These are phyloP conservation scores for Chlamydomonas incerta DNA, from an alignment of 139 green algal genomes.

Conservation along the genomic window DNA sequence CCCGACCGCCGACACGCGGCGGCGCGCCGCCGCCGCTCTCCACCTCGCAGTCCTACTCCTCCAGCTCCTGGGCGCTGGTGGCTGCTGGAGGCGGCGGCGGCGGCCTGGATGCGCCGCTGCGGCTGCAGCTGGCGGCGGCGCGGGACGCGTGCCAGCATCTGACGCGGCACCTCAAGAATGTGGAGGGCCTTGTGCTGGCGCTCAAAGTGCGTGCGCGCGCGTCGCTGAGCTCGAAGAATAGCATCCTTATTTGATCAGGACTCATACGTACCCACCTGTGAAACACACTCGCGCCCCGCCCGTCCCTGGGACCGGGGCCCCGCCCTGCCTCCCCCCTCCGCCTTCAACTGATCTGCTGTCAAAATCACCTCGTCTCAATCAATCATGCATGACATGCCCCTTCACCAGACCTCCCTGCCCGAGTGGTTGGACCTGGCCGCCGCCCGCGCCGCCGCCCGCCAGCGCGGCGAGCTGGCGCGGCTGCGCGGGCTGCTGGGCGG, in stretches of 20 bases:
- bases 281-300: no score
- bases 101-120: background rate
- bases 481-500: slow-evolving; percentile 28
- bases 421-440: slow-evolving; percentile 35
- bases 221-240: no score
- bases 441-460: slow-evolving; percentile 7
- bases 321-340: no score
- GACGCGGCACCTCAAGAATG: slow-evolving; percentile 37
- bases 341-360: no score
- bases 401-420: slow-evolving; percentile 18
- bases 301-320: no score
- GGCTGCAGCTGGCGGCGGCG: background rate
- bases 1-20: no score
- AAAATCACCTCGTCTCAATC: no score
- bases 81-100: background rate
- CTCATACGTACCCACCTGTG: no score
- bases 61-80: background rate
- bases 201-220: slow-evolving; percentile 4
- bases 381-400: no score
- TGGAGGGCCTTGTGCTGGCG: slow-evolving; percentile 29
- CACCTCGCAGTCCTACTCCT: background rate
- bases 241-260: no score
- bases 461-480: slow-evolving; percentile 9
- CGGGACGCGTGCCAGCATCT: slow-evolving; percentile 28
- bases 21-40: no score